These are phyloP conservation scores for Raphanus sativus DNA, from an alignment of 345 rosid genomes.

Conservation along the genomic window DNA sequence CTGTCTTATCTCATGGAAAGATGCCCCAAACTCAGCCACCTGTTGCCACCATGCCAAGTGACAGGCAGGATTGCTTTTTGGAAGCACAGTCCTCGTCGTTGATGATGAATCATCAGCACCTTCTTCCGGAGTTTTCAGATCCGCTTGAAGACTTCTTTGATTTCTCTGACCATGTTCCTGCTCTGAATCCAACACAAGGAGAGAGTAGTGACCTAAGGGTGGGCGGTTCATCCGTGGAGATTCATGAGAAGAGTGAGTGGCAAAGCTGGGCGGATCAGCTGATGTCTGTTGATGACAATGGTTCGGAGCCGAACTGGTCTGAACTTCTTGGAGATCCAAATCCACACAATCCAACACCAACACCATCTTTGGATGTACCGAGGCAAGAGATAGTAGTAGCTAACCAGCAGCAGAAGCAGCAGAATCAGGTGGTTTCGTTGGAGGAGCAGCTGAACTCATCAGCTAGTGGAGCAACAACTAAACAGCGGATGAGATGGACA, in stretches of 20 bases:
- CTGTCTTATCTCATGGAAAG: constrained; percentile 30
- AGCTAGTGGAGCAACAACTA: constrained; percentile 42
- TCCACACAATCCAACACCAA: constrained; percentile 37
- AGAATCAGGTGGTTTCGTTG: constrained; percentile 35
- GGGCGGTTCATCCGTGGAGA: constrained; percentile 43
- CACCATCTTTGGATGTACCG: constrained; percentile 45
- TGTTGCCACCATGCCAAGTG: constrained; percentile 16
- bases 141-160: constrained; percentile 56
- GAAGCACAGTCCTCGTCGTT: constrained; percentile 42
- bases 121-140: constrained; percentile 51
- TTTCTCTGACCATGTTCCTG: constrained; percentile 48
- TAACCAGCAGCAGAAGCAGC: constrained; percentile 43
- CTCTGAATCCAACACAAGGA: constrained; percentile 39
- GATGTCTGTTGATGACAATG: constrained; percentile 63
- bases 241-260: constrained; percentile 53
- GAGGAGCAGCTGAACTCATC: constrained; percentile 45
- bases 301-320: constrained; percentile 66
- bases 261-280: constrained; percentile 69
- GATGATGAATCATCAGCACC: constrained; percentile 37
- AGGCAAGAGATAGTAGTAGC: constrained; percentile 41
- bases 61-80: constrained; percentile 34
- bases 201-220: constrained; percentile 42
- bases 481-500: constrained; percentile 92
- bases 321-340: constrained; percentile 57
- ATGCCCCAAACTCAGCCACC: constrained; percentile 14